Base-by-base conservation (phyloP, 441 rosid species). In the Geranium incanum region DNA sequence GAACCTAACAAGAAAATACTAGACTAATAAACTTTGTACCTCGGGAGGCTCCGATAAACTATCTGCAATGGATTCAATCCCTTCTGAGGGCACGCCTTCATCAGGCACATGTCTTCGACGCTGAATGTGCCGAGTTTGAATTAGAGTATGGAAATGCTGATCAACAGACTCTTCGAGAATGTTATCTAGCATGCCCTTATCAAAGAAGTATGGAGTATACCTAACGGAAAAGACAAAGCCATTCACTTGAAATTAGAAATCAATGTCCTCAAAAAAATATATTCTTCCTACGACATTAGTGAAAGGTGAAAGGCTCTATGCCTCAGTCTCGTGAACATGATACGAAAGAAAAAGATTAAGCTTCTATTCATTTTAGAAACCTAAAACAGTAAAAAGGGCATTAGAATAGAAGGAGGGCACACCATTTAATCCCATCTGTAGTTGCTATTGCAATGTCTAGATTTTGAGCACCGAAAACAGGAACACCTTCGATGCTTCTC, bases 361-460 rank as follows among this genome's bases (percentile, higher is more conserved):
- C 28, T 59, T 59, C 64, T 16, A 59, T 59, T 16, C 64, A 16
- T 19, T 6, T 2, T 15, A 59, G 21, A 38, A 36, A 48, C 57
- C 57, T 48, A 9, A 11, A 48, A 12, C 13, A 1, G 12, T 2
- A 43, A 43, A 43, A 6, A 36, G 5, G 43, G 33, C 41, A 19
- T 38, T 11, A n/a, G 15, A 63, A 7, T 59, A 68, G 36, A 65
- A 45, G 68, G 55, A 74, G 80, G 75, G 43, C 82, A 70, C 69
- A 92, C 97, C 99, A 92, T 79, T 92, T 95, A 72, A 95, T 84
- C 55, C 99, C 99, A 68, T 95, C 85, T 1, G 85, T 70, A 41
- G 97, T 95, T 75, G 97, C 99, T 78, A 95, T 90, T 74, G 97
- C 98, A 57, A 92, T 95, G 81, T 95, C 95, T 78, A 92, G 82